These are phyloP conservation scores for Chaetoceros tenuissimus DNA, from an alignment of 108 stramenopile genomes.

Conservation along the genomic window DNA sequence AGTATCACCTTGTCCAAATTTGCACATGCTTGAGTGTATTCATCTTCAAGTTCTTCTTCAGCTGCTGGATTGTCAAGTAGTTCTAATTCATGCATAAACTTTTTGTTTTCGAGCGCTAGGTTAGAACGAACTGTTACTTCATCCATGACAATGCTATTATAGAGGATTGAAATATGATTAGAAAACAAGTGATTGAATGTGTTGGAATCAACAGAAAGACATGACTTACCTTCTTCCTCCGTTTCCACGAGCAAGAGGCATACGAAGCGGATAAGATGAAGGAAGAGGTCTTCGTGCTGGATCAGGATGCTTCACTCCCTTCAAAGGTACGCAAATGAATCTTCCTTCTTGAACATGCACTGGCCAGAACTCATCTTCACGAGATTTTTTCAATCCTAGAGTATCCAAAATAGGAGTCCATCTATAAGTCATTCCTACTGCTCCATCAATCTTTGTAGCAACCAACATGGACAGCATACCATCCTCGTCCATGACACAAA, in stretches of 20 bases:
- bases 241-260: constrained; percentile 52
- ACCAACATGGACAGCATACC: constrained; percentile 79
- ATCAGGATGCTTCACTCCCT: constrained; percentile 76
- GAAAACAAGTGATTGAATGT: constrained; percentile 1
- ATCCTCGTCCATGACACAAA: constrained; percentile 64
- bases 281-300: constrained; percentile 69
- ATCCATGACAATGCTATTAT: constrained; percentile 38
- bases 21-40: constrained; percentile 41
- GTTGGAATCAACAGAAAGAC: neutral
- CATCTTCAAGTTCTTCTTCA: constrained; percentile 47
- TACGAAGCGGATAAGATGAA: constrained; percentile 47
- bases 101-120: constrained; percentile 60
- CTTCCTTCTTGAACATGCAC: constrained; percentile 68
- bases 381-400: constrained; percentile 60
- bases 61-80: constrained; percentile 20
- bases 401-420: constrained; percentile 80
- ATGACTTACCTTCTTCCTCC: constrained; percentile 34
- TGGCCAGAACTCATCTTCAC: constrained; percentile 69
- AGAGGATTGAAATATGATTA: neutral
- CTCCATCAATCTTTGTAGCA: neutral
- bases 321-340: constrained; percentile 67
- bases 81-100: constrained; percentile 35
- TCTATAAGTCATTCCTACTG: constrained; percentile 17
- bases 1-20: constrained; percentile 76
- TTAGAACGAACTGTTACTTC: constrained; percentile 65